Evolutionary conservation across 2,329 filamentous ascomycete genomes (phyloP), one percentile per base, ranked within the genome.

Genomic region (Alternaria brassicicola): DNA sequence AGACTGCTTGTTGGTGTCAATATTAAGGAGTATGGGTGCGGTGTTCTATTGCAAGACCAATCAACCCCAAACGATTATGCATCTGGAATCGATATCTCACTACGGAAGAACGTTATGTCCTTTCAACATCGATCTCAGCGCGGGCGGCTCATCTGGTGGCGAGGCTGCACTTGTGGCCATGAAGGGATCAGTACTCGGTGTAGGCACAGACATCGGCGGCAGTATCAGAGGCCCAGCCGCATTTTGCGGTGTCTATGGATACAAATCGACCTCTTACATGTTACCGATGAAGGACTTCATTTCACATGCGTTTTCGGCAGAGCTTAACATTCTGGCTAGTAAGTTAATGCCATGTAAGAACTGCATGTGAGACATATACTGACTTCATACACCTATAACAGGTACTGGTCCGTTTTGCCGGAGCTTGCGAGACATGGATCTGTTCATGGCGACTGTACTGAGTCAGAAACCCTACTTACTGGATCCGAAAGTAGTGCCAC

Each of bases 41-140:
- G 78, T 85, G 0, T 75, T 87, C 0, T 79, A 80, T 59, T 77
- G 73, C 65, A 82, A 84, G 68, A 85, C 83, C 3, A 84, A 84
- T 54, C 70, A 84, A 3, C 81, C 83, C 2, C 80, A 82, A 52
- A 80, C 79, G 1, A 76, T 85, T 59, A 81, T 83, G 84, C 69
- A 75, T 54, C 80, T 83, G 5, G 84, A 87, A 73, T 85, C 83
- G 0, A 74, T 82, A 66, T 87, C 86, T 73, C 83, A 87, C 33
- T 76, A 76, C 47, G 75, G 74, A 4, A 65, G 73, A 12, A 71
- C 78, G 2, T 60, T 82, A 19, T 83, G 83, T 61, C 78, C 82
- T 2, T 72, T 78, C 52, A 82, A 83, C 57, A 68, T 61, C 25
- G 55, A 69, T 4, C 72, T 84, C 17, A 82, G 81, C 7, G 77